Conservation (phyloP, 257 asterid genomes). For the Lycium ferocissimum region DNA sequence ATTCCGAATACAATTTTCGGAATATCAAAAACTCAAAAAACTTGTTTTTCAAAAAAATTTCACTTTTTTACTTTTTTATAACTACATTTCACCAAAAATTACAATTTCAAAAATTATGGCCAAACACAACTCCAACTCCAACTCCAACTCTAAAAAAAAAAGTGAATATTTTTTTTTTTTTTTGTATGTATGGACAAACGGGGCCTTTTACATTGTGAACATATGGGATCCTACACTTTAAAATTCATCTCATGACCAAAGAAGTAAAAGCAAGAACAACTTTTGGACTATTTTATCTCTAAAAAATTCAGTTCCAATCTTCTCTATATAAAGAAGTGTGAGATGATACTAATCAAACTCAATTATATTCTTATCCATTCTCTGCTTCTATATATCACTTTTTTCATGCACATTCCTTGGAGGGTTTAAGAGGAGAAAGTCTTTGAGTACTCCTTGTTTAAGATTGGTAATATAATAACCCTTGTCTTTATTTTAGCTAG, state of each 20-base stretch:
- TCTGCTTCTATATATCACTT: neutral
- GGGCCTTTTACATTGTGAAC: neutral
- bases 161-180: too few relatives aligned
- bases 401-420: neutral
- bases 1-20: too few relatives aligned
- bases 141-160: too few relatives aligned
- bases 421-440: neutral
- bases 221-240: neutral
- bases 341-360: neutral
- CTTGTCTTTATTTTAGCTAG: neutral
- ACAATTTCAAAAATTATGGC: too few relatives aligned
- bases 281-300: neutral
- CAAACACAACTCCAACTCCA: too few relatives aligned
- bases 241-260: neutral
- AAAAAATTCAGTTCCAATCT: neutral
- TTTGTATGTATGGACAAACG: too few relatives aligned
- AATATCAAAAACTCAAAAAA: too few relatives aligned
- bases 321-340: constrained; percentile 1
- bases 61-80: too few relatives aligned
- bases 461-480: neutral
- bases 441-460: neutral
- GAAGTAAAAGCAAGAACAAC: neutral
- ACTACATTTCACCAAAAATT: too few relatives aligned
- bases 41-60: too few relatives aligned
- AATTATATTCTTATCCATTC: neutral